A percentile compares a stretch with the other conserved stretches of the same genome.
These are phyloP conservation scores for Helotiales sp. DNA, from an alignment of 2,329 filamentous ascomycete genomes.

Conservation along the genomic window DNA sequence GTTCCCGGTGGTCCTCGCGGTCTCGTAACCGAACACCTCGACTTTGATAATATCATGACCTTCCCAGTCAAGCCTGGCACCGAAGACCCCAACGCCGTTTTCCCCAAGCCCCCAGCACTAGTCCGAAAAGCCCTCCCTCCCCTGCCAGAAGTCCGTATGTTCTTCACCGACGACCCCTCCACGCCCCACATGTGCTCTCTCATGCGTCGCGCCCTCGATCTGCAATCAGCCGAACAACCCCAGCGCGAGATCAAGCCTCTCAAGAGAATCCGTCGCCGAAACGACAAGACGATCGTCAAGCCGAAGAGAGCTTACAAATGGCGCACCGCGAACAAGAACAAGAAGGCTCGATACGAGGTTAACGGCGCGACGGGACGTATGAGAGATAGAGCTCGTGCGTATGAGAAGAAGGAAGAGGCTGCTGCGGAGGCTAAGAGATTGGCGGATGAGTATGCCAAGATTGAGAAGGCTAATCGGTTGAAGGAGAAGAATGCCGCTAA, in stretches of 20 bases:
- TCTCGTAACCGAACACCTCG: neutral
- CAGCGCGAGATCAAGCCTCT: no score
- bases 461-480: neutral
- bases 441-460: neutral
- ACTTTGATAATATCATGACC: neutral
- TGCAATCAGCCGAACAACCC: neutral
- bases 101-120: neutral
- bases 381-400: neutral
- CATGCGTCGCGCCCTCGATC: neutral
- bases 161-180: neutral
- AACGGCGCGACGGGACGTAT: neutral
- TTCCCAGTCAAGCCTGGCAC: neutral
- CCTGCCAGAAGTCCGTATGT: neutral
- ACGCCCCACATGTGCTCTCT: neutral
- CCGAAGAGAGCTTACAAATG: neutral
- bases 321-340: neutral
- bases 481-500: neutral
- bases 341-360: neutral
- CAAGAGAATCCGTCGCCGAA: neutral
- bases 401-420: no score
- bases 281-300: neutral
- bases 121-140: neutral
- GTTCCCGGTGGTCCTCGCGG: neutral
- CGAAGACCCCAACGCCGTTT: neutral
- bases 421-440: neutral